Conservation (phyloP, 352 stramenopile genomes). For the Pythium aquatile region DNA sequence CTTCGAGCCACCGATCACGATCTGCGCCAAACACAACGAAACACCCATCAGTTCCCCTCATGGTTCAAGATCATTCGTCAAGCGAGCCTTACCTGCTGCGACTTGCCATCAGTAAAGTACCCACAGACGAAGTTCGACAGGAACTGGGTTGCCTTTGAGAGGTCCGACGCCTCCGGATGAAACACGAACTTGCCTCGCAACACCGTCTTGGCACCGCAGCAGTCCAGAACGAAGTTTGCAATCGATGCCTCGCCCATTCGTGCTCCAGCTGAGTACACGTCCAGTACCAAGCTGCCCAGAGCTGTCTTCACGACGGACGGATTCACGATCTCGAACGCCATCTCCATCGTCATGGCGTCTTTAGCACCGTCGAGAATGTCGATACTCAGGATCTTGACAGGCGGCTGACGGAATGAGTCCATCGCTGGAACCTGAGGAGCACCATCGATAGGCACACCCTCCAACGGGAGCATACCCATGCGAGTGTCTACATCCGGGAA, state of each 20-base stretch:
- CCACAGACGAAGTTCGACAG: constrained; percentile 85
- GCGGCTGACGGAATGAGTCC: constrained; percentile 64
- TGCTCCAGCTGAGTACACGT: constrained; percentile 45
- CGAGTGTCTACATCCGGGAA: constrained; percentile 68
- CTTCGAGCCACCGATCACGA: constrained; percentile 56
- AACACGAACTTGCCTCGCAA: constrained; percentile 62
- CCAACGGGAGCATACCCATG: constrained; percentile 70
- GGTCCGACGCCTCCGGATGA: constrained; percentile 34
- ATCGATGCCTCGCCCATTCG: constrained; percentile 64
- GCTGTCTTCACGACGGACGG: constrained; percentile 66
- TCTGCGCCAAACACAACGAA: constrained; percentile 32
- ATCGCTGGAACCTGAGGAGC: constrained; percentile 57
- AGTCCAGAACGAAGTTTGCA: constrained; percentile 61
- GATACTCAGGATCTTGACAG: constrained; percentile 57
- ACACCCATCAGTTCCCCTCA: not conserved
- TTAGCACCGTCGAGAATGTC: constrained; percentile 58
- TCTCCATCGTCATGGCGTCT: constrained; percentile 54
- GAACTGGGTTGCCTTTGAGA: constrained; percentile 43
- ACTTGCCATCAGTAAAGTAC: constrained; percentile 67
- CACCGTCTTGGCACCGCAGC: constrained; percentile 54
- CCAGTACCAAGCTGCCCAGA: constrained; percentile 48
- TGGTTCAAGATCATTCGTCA: not conserved
- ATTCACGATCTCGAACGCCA: constrained; percentile 72
- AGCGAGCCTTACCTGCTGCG: constrained; percentile 48
- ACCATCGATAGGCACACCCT: constrained; percentile 57